Base-by-base conservation (phyloP, 306 rosid genomes). In the Lupinus albus region DNA sequence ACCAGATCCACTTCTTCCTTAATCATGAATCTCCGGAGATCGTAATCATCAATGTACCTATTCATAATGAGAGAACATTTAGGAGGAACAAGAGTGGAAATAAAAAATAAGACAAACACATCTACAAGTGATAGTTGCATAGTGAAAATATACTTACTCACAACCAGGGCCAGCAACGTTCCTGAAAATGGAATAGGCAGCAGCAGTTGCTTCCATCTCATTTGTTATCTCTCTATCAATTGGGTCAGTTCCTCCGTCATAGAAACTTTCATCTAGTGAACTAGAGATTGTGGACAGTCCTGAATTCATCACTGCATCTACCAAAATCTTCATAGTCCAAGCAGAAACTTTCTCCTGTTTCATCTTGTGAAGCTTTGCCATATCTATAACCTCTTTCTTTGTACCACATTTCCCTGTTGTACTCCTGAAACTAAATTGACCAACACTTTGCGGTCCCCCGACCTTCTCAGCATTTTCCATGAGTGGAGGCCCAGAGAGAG, bases 121-220 rank as follows among this genome's bases (percentile, higher is more conserved):
- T 15, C 50, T 41, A 17, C 61, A 58, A 41, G 32, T 21, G 25
- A 56, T 38, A 25, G 3, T 25, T 25, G 30, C 30, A 25, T 25
- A 59, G 39, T 55, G 62, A 69, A 46, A 38, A 45, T 64, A 58
- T 70, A 67, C 95, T 83, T 84, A 89, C 99, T 67, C 79, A 85
- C 84, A 78, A 59, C 79, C 85, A 14, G 73, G 84, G 54, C 52
- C 74, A 53, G 91, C 91, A n/a, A 93, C 86, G 61, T 90, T 93
- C 64, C 66, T 67, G 85, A 93, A 88, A 70, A 93, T 84, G 68
- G 76, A 47, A 77, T 75, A 80, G 69, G 96, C 97, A 1, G 97
- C 95, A 30, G 86, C 87, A 61, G 77, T 82, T 63, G 99, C 97
- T 77, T 93, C 95, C 97, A 88, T 88, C 92, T 88, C 99, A 79